phyloP scores from a whole-genome alignment of 768 basidiomycete genomes.

The Termitomyces heimii region DNA sequence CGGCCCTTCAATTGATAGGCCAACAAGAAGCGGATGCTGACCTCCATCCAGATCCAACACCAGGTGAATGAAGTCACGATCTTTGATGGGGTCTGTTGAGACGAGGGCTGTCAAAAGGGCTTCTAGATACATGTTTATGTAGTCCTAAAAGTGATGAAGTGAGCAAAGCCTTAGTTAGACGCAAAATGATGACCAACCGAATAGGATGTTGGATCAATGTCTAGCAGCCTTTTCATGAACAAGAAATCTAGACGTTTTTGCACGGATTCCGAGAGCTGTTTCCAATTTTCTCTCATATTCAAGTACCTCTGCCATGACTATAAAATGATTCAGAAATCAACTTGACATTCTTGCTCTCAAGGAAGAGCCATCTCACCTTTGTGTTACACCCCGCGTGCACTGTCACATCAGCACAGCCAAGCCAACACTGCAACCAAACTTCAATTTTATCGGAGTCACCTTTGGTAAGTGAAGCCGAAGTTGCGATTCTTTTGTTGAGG shows the following conservation, averaged over 20 bases:
- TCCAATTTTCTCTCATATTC: conserved; percentile 37
- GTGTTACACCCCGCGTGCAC: conserved; percentile 25
- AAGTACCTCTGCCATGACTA: conserved; percentile 64
- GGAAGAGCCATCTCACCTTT: conserved; percentile 17
- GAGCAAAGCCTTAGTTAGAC: not conserved
- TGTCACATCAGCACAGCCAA: conserved; percentile 59
- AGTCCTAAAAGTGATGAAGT: conserved; percentile 26
- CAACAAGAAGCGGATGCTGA: conserved; percentile 11
- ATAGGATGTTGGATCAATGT: conserved; percentile 58
- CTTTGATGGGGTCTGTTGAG: conserved; percentile 40
- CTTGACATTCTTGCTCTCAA: not conserved
- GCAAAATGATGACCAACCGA: conserved; percentile 29
- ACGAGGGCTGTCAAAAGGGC: conserved; percentile 49
- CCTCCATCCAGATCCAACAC: conserved; percentile 45
- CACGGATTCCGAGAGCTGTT: conserved; percentile 33
- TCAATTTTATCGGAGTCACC: conserved; percentile 34
- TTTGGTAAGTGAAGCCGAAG: conserved; percentile 17
- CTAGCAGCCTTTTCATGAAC: conserved; percentile 51
- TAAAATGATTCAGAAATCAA: not conserved
- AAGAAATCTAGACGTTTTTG: conserved; percentile 55
- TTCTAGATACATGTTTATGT: conserved; percentile 45
- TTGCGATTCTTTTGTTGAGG: conserved; percentile 37
- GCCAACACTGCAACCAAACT: conserved; percentile 66
- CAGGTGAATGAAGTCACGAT: conserved; percentile 51
- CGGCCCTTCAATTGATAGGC: not conserved